Evolutionary conservation across 192 early-diverging fungal species (phyloP), one percentile per base, ranked within the genome.

Genomic region (Allomyces arbusculus): DNA sequence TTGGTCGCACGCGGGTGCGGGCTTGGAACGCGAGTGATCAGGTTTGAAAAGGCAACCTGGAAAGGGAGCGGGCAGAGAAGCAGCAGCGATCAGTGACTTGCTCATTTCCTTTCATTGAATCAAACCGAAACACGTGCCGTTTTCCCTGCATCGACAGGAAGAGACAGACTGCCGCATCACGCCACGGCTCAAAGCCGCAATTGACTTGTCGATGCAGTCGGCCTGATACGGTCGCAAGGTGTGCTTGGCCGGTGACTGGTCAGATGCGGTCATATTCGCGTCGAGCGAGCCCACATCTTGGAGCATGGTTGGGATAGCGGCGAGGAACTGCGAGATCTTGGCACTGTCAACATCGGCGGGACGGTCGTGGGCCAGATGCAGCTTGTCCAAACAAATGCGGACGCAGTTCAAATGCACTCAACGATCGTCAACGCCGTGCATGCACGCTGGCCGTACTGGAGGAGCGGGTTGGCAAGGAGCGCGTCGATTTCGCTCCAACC

Each of bases 161-260:
- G 76, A 11, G 87, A 89, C 88, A 14, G 86, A 84, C 72, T 92
- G 89, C 9, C 92, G 72, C 62, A 72, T 76, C 19, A 84, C 66
- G 7, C 90, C 90, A 9, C 74, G 62, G 7, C 72, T 62, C 0
- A 92, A 76, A 16, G 64, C 44, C 0, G 67, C 61, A 20, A 97
- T 73, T 44, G 80, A 84, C 0, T 64, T 69, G 19, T 87, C 76
- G 44, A 97, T 89, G 73, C 94, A 97, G 62, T 89, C 89, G 70
- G 80, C 65, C 67, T 97, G 94, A 72, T 97, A 97, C 0, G 82
- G 78, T n/a, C 91, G 80, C 45, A 94, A 76, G 16, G 69, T 70
- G 20, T 43, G 5, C 20, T 68, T 55, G 8, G 33, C 8, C 8
- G 33, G 33, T 7, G 33, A 8, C 33, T 40, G 33, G 33, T 8